Percentiles rank a stretch among this genome's conserved stretches.
Evolutionary conservation across 1,284 basidiomycete genomes (phyloP).

Genomic region (Puccinia polysora): DNA sequence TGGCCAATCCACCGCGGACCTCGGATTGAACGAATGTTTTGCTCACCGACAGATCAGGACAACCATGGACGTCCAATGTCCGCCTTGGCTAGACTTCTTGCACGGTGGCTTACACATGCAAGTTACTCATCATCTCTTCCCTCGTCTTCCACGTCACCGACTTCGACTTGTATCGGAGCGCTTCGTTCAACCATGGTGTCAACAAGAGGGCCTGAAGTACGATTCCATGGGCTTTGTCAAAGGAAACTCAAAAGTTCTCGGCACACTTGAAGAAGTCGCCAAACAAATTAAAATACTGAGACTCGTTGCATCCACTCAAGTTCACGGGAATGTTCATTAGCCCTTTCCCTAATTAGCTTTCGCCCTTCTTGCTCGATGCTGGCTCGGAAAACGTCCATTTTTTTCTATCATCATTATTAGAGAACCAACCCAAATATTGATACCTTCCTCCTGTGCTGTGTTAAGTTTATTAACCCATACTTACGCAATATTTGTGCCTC

Average conservation of each 20-base stretch:
- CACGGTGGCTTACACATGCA: slow-evolving; percentile 93
- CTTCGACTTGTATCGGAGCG: slow-evolving; percentile 72
- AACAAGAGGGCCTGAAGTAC: slow-evolving; percentile 68
- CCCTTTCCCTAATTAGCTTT: no score
- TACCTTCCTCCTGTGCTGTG: no score
- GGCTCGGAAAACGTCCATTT: no score
- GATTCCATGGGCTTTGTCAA: slow-evolving; percentile 86
- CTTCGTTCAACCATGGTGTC: slow-evolving; percentile 66
- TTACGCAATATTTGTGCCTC: no score
- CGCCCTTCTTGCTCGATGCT: no score
- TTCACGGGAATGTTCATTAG: no score
- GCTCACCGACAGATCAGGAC: slow-evolving; percentile 88
- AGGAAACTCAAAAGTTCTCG: slow-evolving; percentile 73
- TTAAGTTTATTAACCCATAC: no score
- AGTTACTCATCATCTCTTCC: slow-evolving; percentile 95
- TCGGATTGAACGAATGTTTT: slow-evolving; percentile 87
- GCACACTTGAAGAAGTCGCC: slow-evolving; percentile 72
- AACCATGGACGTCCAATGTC: slow-evolving; percentile 89
- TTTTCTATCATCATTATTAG: no score
- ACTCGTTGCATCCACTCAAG: slow-evolving; percentile 62
- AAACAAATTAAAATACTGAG: slow-evolving; percentile 72
- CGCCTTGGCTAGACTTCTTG: slow-evolving; percentile 73
- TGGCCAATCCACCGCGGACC: slow-evolving; percentile 85
- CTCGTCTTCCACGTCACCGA: slow-evolving; percentile 89
- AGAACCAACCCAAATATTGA: no score